Conservation (phyloP, 2,329 filamentous ascomycete species). For the Fusarium bulbicola region DNA sequence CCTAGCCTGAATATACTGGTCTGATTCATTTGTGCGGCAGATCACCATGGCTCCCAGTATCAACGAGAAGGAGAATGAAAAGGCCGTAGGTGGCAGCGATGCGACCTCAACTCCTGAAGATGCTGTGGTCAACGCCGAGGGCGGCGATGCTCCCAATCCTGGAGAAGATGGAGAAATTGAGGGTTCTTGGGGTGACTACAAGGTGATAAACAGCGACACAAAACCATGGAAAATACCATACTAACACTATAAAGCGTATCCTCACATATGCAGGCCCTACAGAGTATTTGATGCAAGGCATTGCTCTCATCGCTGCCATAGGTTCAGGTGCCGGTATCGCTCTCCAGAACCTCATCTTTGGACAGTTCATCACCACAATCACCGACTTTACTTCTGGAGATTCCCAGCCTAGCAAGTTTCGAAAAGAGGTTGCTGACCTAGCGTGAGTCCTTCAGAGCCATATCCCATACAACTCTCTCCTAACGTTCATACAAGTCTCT, state of each 20-base stretch:
- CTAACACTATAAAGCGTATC: conserved; percentile 43
- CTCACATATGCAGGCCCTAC: conserved; percentile 42
- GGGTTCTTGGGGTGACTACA: conserved; percentile 36
- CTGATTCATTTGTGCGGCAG: not conserved
- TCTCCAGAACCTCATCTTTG: conserved; percentile 52
- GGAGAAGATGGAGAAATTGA: conserved; percentile 26
- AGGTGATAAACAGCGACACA: conserved; percentile 9
- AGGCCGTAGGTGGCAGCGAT: not conserved
- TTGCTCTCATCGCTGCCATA: conserved; percentile 46
- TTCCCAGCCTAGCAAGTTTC: conserved; percentile 42
- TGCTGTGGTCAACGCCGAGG: conserved; percentile 1
- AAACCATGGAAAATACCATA: not conserved
- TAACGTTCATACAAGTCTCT: conserved; percentile 51
- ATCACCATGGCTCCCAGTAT: conserved; percentile 22
- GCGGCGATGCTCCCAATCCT: not conserved
- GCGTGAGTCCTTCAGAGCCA: conserved; percentile 47
- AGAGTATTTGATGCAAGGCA: conserved; percentile 43
- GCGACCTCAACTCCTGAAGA: conserved; percentile 17
- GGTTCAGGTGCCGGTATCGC: conserved; percentile 51
- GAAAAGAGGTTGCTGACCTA: conserved; percentile 43
- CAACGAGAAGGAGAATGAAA: conserved; percentile 29
- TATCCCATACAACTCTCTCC: conserved; percentile 33
- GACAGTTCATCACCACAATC: conserved; percentile 49
- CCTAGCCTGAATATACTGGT: conserved; percentile 5
- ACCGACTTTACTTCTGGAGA: conserved; percentile 45